These are phyloP conservation scores for Fusarium pilosicola DNA, from an alignment of 2,329 filamentous ascomycete species.

Conservation along the genomic window DNA sequence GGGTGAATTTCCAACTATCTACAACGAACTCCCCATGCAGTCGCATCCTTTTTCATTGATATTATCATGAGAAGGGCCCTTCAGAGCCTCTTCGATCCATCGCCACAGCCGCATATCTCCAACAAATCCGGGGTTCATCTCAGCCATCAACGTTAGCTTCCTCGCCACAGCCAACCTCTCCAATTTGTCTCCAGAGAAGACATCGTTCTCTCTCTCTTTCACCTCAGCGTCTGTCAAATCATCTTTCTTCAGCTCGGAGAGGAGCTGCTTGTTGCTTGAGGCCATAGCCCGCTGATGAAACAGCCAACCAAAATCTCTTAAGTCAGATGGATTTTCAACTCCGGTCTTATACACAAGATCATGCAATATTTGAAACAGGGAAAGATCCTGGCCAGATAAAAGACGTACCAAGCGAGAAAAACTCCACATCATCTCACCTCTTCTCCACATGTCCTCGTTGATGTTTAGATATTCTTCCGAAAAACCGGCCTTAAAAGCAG, in stretches of 20 bases:
- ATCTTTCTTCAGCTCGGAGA: constrained; percentile 15
- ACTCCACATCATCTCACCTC: constrained; percentile 16
- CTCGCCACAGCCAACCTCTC: not conserved
- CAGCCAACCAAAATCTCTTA: not conserved
- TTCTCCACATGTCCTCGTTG: not conserved
- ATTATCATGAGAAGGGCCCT: fast-evolving
- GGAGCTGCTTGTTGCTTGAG: constrained; percentile 11
- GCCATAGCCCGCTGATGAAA: constrained; percentile 16
- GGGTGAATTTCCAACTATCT: not conserved
- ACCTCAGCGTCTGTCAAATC: constrained; percentile 10
- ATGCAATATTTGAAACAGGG: constrained; percentile 18
- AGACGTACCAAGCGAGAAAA: constrained; percentile 26
- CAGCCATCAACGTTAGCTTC: not conserved
- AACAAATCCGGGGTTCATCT: not conserved
- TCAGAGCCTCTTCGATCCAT: not conserved
- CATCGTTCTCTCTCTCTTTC: fast-evolving
- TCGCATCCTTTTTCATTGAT: not conserved
- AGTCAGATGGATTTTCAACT: not conserved
- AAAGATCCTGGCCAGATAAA: constrained; percentile 31
- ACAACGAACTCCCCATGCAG: fast-evolving
- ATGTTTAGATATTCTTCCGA: not conserved
- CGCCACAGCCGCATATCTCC: not conserved
- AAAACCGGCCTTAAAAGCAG: not conserved
- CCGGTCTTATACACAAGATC: constrained; percentile 7
- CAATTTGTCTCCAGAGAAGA: not conserved